Percentiles rank a stretch among this genome's conserved stretches.
Conservation (phyloP, 345 rosid genomes). For the Arabis hirsuta region DNA sequence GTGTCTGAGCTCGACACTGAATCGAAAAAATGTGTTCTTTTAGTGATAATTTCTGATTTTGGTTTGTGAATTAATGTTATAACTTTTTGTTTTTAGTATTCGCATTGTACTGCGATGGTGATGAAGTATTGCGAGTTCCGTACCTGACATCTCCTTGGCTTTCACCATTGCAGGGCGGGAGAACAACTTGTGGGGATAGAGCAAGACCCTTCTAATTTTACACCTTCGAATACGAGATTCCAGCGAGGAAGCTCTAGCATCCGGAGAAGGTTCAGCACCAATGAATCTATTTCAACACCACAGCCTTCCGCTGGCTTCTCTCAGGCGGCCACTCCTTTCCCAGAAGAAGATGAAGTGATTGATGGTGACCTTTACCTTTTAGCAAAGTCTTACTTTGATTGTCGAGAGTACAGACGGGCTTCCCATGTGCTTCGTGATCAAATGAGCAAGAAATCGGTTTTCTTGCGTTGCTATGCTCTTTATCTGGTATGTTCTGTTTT, state of each 20-base stretch:
- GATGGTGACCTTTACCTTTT: slow-evolving; percentile 83
- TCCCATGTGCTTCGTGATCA: slow-evolving; percentile 85
- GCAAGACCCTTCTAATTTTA: slow-evolving; percentile 84
- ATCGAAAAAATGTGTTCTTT: slow-evolving; percentile 20
- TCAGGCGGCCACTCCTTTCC: slow-evolving; percentile 74
- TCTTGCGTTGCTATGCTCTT: slow-evolving; percentile 90
- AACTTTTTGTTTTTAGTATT: neutral
- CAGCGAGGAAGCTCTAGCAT: slow-evolving; percentile 98
- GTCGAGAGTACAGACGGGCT: slow-evolving; percentile 87
- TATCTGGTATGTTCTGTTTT: slow-evolving; percentile 65
- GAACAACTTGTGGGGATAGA: slow-evolving; percentile 94
- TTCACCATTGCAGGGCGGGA: slow-evolving; percentile 68
- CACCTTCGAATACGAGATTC: slow-evolving; percentile 92
- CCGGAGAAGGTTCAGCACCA: slow-evolving; percentile 78
- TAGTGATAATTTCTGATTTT: neutral
- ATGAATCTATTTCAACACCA: slow-evolving; percentile 75
- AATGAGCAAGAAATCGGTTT: slow-evolving; percentile 73
- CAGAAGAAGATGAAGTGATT: slow-evolving; percentile 80
- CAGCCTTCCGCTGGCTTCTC: slow-evolving; percentile 67
- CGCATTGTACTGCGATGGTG: slow-evolving; percentile 4
- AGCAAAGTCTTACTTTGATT: slow-evolving; percentile 90
- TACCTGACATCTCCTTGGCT: neutral
- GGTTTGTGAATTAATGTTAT: slow-evolving; percentile 1
- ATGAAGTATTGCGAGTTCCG: neutral
- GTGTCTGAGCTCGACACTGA: neutral